A percentile compares a stretch with the other conserved stretches of the same genome.
Conservation (phyloP, 2,329 filamentous ascomycete species). For the Calonectria montana region DNA sequence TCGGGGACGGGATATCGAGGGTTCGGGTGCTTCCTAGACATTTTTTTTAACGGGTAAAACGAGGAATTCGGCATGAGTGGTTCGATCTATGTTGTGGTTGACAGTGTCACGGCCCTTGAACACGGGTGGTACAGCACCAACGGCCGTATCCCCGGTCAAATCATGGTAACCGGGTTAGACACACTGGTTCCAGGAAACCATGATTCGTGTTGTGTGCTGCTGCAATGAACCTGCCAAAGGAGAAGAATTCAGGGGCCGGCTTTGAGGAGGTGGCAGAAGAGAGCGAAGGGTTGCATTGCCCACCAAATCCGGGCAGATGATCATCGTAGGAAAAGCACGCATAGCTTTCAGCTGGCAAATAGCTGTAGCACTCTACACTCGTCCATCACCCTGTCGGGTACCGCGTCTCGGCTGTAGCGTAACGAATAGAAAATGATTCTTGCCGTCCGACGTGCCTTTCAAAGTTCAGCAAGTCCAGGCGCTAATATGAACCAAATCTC, state of each 20-base stretch:
- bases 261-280: background rate
- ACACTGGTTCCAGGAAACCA: background rate
- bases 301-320: background rate
- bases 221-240: background rate
- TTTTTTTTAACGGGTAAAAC: slow-evolving; percentile 9
- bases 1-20: background rate
- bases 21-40: background rate
- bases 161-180: background rate
- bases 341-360: no score
- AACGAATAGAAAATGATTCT: background rate
- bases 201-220: background rate
- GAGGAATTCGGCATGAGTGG: background rate
- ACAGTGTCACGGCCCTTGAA: background rate
- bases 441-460: background rate
- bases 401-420: background rate
- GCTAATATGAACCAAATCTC: background rate
- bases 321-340: no score
- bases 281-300: background rate
- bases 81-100: background rate
- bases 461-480: background rate
- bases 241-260: background rate
- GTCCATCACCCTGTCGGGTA: background rate
- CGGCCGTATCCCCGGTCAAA: slow-evolving; percentile 2
- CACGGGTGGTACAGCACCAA: background rate
- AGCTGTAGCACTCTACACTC: no score